Base-by-base conservation (phyloP, 1,284 basidiomycete genomes). In the Sparassis latifolia region DNA sequence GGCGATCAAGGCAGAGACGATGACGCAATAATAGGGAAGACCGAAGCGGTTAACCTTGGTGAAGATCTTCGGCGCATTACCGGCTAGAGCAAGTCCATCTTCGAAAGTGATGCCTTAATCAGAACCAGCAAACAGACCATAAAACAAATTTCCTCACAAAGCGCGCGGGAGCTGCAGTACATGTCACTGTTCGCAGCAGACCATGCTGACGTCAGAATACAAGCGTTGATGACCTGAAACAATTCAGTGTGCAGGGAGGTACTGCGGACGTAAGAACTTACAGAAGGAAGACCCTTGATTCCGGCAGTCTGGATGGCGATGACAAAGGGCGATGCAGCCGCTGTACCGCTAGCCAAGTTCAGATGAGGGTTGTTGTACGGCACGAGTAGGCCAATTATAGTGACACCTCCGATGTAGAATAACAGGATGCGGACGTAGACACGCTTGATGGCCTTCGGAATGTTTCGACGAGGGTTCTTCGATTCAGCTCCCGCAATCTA, bases 131-230 rank as follows among this genome's bases (percentile, higher is more conserved):
- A 37, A 6, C 12, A 49, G 7, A 29, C 10, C 29, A n/a, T 5
- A 3, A 12, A 31, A 29, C 27, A 29, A 41, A 3, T 42, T 3
- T n/a, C 70, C 84, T 62, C 53, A 88, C 86, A 92, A 10, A 94
- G 72, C 1, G 87, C 87, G 47, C 91, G 81, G 20, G 86, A 90
- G 49, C 83, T 83, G 2, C 84, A 86, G 68, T 91, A 96, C 48
- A 95, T 66, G 61, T 93, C 86, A 56, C 86, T 88, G 38, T 84
- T 88, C 2, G 87, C 89, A 4, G 92, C 90, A 4, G 89, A 92
- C 79, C 88, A 89, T 1, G 92, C 92, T 1, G 89, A 89, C 30
- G 85, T 88, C 50, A 95, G 69, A 32, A 96, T 76, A 63, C 81
- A 84, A 5, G 92, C 92, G 66, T 96, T 96, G 69, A 94, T 91